These are phyloP conservation scores for Hamiltosporidium tvaerminnensis DNA, from an alignment of 371 early-diverging fungal species.

Conservation along the genomic window DNA sequence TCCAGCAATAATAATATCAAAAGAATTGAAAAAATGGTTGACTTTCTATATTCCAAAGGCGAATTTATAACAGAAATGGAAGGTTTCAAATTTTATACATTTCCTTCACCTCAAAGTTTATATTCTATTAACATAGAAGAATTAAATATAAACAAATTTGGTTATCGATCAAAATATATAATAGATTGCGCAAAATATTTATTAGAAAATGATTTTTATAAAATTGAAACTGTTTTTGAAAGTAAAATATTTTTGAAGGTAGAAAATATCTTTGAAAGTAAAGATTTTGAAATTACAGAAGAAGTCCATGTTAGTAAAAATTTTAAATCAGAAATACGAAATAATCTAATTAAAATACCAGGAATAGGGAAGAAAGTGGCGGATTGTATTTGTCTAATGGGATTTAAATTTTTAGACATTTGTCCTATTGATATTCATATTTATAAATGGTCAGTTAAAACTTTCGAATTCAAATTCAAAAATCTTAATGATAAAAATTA, in stretches of 20 bases:
- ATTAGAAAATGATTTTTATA: not conserved
- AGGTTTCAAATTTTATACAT: constrained; percentile 13
- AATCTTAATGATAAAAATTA: constrained; percentile 8
- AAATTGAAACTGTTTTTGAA: no score
- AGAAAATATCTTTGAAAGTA: no score
- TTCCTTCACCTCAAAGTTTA: constrained; percentile 24
- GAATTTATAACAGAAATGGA: constrained; percentile 9
- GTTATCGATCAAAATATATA: constrained; percentile 42
- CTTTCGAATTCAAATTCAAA: constrained; percentile 1
- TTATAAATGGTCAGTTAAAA: constrained; percentile 17
- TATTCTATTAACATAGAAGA: constrained; percentile 9
- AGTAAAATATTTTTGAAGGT: no score
- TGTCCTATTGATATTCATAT: constrained; percentile 48
- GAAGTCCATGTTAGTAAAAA: no score
- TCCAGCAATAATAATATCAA: constrained; percentile 41
- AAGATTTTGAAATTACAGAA: no score
- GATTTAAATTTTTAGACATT: constrained; percentile 18
- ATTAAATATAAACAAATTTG: constrained; percentile 29
- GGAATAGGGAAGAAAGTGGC: constrained; percentile 46
- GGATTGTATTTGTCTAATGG: constrained; percentile 45
- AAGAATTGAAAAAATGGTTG: constrained; percentile 44
- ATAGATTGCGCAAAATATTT: constrained; percentile 18
- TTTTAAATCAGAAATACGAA: not conserved
- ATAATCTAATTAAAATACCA: constrained; percentile 16
- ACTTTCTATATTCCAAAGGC: constrained; percentile 29